Evolutionary conservation across 257 asterid species (phyloP).

Genomic region (Salvia miltiorrhiza): DNA sequence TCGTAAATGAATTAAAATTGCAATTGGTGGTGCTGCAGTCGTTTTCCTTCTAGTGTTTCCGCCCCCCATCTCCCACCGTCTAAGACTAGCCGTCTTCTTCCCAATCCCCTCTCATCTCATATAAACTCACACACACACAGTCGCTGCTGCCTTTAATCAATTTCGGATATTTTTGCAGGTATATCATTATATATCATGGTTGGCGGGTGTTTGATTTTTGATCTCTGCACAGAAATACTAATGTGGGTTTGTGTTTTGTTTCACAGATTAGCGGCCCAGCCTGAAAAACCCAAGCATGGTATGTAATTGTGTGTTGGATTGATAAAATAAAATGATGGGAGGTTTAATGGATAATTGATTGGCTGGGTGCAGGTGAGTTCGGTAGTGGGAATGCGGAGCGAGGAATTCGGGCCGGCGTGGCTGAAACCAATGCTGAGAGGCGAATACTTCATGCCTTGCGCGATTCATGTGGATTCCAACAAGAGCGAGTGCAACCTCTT

Average conservation of each 20-base stretch:
- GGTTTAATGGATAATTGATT: no score
- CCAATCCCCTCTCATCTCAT: conserved; percentile 11
- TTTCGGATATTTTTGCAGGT: background rate
- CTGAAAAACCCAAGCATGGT: conserved; percentile 33
- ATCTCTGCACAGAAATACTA: background rate
- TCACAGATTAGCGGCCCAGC: conserved; percentile 9
- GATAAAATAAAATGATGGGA: no score
- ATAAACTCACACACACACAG: background rate
- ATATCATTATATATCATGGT: no score
- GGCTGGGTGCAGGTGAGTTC: conserved; percentile 44
- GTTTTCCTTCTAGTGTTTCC: conserved; percentile 24
- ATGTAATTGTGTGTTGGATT: no score
- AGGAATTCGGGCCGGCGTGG: conserved; percentile 52
- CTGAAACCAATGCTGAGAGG: conserved; percentile 53
- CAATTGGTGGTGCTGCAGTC: conserved; percentile 13
- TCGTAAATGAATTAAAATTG: conserved; percentile 13
- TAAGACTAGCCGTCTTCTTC: conserved; percentile 22
- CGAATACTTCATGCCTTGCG: conserved; percentile 49
- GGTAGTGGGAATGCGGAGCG: conserved; percentile 28
- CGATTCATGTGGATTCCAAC: conserved; percentile 41
- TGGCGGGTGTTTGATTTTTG: background rate
- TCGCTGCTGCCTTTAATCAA: background rate
- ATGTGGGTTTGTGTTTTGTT: conserved; percentile 7
- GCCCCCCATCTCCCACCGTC: conserved; percentile 25
- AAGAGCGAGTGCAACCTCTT: conserved; percentile 65